These are phyloP conservation scores for Xylaria sp. DNA, from an alignment of 2,329 filamentous ascomycete genomes.

Conservation along the genomic window DNA sequence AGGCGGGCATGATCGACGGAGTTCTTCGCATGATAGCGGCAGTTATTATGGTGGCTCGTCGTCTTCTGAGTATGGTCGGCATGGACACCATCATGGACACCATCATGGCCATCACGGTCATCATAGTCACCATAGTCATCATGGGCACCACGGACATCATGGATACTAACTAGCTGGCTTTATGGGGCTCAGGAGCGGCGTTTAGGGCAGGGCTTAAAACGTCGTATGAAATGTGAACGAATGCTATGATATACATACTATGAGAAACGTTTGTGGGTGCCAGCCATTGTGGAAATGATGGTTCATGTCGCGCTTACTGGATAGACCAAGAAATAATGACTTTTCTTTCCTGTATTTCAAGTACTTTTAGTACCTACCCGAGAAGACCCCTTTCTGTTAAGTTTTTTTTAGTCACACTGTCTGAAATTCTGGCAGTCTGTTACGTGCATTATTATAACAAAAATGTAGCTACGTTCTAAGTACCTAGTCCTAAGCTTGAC, in stretches of 20 bases:
- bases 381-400: no score
- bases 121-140: slow-evolving; percentile 37
- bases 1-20: slow-evolving; percentile 28
- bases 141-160: slow-evolving; percentile 32
- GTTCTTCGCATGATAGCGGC: slow-evolving; percentile 28
- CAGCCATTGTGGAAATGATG: neutral
- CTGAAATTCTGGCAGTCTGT: no score
- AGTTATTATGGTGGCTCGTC: slow-evolving; percentile 27
- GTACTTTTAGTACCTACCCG: no score
- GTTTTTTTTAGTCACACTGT: no score
- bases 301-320: neutral
- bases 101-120: slow-evolving; percentile 36
- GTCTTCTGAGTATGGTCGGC: slow-evolving; percentile 14
- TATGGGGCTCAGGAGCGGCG: neutral
- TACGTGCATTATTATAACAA: no score
- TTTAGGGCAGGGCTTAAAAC: neutral
- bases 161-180: slow-evolving; percentile 5
- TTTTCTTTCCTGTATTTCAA: neutral
- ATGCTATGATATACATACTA: neutral
- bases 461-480: no score
- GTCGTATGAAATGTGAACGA: neutral
- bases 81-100: slow-evolving; percentile 33
- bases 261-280: no score
- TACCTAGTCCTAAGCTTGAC: no score
- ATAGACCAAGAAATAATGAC: neutral